Evolutionary conservation across 2,329 filamentous ascomycete species (phyloP).

Genomic region (Pyrenophora graminea): DNA sequence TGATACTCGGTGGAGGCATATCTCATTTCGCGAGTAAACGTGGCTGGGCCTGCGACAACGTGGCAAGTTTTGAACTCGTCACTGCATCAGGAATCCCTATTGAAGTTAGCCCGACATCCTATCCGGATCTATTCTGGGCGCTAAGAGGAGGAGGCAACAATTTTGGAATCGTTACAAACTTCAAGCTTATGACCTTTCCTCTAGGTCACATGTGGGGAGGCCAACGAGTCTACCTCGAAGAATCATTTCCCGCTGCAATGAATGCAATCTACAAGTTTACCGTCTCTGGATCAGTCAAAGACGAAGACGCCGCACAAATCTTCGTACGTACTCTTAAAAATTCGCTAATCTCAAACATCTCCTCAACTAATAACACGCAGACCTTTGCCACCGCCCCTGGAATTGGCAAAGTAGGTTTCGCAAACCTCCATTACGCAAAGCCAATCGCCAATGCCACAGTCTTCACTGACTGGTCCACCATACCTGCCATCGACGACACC

Average conservation of each 20-base stretch:
- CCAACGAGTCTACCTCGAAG: constrained; percentile 14
- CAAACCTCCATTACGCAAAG: constrained; percentile 29
- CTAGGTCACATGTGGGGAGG: constrained; percentile 33
- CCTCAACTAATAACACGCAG: constrained; percentile 2
- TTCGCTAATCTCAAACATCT: not conserved
- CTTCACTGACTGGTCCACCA: constrained; percentile 27
- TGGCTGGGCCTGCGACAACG: constrained; percentile 35
- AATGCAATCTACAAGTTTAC: constrained; percentile 21
- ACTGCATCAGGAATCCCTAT: constrained; percentile 21
- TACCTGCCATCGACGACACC: constrained; percentile 27
- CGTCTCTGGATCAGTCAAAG: constrained; percentile 11
- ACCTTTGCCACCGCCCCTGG: constrained; percentile 28
- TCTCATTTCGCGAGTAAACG: constrained; percentile 27
- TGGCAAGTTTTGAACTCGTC: constrained; percentile 25
- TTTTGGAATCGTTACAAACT: constrained; percentile 39
- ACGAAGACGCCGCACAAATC: constrained; percentile 27
- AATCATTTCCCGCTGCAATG: constrained; percentile 15
- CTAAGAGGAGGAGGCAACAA: constrained; percentile 40
- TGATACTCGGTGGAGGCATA: constrained; percentile 34
- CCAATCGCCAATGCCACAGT: constrained; percentile 30
- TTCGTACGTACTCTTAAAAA: constrained; percentile 10
- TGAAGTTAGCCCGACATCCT: constrained; percentile 19
- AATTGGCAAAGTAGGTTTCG: constrained; percentile 22
- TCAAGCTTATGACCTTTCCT: constrained; percentile 26
- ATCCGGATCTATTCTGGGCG: constrained; percentile 46